Conservation (phyloP, 2,329 filamentous ascomycete species). For the Cercospora sp. region DNA sequence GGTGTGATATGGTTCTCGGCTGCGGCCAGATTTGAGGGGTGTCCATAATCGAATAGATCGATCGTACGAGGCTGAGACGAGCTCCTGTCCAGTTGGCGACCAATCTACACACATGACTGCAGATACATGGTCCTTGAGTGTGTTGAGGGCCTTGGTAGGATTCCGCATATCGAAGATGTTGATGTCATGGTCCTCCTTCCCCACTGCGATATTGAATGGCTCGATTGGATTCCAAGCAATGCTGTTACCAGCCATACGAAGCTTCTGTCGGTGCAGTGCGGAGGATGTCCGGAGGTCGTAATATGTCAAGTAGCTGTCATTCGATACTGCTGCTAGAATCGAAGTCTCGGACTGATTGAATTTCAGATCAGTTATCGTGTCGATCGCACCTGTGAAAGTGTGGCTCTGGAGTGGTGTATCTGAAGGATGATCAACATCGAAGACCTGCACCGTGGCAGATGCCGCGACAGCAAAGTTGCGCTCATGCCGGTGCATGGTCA, state of each 20-base stretch:
- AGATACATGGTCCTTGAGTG: slow-evolving; percentile 83
- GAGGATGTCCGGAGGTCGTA: slow-evolving; percentile 89
- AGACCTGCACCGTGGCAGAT: slow-evolving; percentile 78
- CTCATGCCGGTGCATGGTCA: slow-evolving; percentile 77
- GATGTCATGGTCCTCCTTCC: slow-evolving; percentile 90
- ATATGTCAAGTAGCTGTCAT: slow-evolving; percentile 81
- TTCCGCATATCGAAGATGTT: slow-evolving; percentile 88
- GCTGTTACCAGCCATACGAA: slow-evolving; percentile 80
- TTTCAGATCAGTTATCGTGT: slow-evolving; percentile 83
- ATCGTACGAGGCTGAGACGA: slow-evolving; percentile 87
- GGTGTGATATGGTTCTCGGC: slow-evolving; percentile 92
- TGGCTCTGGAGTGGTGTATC: slow-evolving; percentile 76
- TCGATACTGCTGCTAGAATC: slow-evolving; percentile 79
- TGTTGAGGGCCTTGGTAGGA: slow-evolving; percentile 74
- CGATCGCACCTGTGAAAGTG: slow-evolving; percentile 81
- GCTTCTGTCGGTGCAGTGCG: slow-evolving; percentile 75
- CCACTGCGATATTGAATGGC: slow-evolving; percentile 90
- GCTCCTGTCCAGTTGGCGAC: slow-evolving; percentile 88
- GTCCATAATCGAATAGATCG: slow-evolving; percentile 83
- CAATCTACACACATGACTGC: slow-evolving; percentile 98
- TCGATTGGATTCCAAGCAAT: slow-evolving; percentile 96
- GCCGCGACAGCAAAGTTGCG: slow-evolving; percentile 76
- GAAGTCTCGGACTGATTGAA: slow-evolving; percentile 96
- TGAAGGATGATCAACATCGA: slow-evolving; percentile 79
- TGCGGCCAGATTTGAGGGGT: slow-evolving; percentile 70